Evolutionary conservation across 495 filamentous ascomycete species (phyloP), one percentile per base, ranked within the genome.

Genomic region (Friedmanniomyces endolithicus): DNA sequence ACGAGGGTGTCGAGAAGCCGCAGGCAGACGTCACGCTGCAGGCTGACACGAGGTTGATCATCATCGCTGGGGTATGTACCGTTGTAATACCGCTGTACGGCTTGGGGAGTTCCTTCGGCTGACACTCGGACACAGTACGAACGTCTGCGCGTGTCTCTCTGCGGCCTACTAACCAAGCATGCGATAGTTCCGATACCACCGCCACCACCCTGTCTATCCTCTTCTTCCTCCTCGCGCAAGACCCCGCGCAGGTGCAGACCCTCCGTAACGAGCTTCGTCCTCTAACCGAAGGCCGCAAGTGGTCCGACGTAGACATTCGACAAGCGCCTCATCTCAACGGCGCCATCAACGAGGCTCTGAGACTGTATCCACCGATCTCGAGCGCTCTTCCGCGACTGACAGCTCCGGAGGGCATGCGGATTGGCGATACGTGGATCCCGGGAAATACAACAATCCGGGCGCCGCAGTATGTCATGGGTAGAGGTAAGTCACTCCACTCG

Each of bases 311-410:
- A 17, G 50, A 56, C 11, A 47, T 63, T n/a, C 55, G 60, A 25
- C 22, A 54, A n/a, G 52, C 60, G 16, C 50, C 43, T 11, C 60
- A 74, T 51, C 56, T 81, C n/a, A 73, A 76, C 53, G 67, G 68
- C 16, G 67, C 75, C 27, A 77, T 79, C 58, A 71, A 73, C 25
- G 80, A 85, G 62, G 68, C 78, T 0, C 64, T 83, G 33, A 69
- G 80, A 0, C 61, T 83, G 11, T 71, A 80, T 56, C 70, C 73
- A 0, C 74, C 76, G 4, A 72, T 74, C 0, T 70, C 73, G 0
- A 67, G 67, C 19, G 76, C 64, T 2, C 65, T 73, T n/a, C 65
- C 64, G 17, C 68, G 80, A 9, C 51, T 63, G 14, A 74, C 72
- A 0, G 72, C 75, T 0, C 67, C 69, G 1, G 67, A 74, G 48